Base-by-base conservation (phyloP, 164 flowering plant genomes). In the Macadamia integrifolia region DNA sequence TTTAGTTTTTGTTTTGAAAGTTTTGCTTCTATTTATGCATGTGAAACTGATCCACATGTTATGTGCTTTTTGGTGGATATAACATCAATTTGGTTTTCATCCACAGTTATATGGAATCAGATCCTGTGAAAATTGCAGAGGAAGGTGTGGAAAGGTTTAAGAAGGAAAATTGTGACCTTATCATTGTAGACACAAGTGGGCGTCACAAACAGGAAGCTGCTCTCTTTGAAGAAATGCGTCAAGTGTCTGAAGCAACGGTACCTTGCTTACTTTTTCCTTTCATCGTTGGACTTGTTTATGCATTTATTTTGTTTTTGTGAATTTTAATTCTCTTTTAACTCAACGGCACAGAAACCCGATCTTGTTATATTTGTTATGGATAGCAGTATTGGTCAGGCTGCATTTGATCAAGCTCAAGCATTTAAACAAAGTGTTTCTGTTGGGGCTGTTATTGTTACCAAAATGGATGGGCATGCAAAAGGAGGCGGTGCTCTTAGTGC, bases 341-440 rank as follows among this genome's bases (percentile, higher is more conserved):
- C 35, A 40, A 61, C 63, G 13, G 69, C 78, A n/a, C 86, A 94
- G 99, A 95, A 88, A 88, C 97, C 99, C 67, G 97, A 92, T 79
- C 98, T 94, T 78, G 89, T 88, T 46, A 87, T 94, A 77, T 94
- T 92, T 74, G 98, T 92, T 29, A 95, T 95, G 99, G 99, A 95
- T 74, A 89, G 99, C 75, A 95, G 99, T 78, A 95, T 92, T 74
- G 99, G 99, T 72, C 98, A 92, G 82, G 99, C 98, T 76, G 98
- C 99, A 49, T 92, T 88, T 84, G 98, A 89, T 79, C 99, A 94
- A 80, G 99, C 99, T 66, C 97, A 86, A 81, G 99, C 99, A 46
- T 94, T 94, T 75, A 92, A 82, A 69, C 94, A 89, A 82, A 95
- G 96, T 87, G 99, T 94, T 75, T 71, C 97, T 6, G 98, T 94